These are phyloP conservation scores for Cladorrhinum samala DNA, from an alignment of 495 filamentous ascomycete species.

Conservation along the genomic window DNA sequence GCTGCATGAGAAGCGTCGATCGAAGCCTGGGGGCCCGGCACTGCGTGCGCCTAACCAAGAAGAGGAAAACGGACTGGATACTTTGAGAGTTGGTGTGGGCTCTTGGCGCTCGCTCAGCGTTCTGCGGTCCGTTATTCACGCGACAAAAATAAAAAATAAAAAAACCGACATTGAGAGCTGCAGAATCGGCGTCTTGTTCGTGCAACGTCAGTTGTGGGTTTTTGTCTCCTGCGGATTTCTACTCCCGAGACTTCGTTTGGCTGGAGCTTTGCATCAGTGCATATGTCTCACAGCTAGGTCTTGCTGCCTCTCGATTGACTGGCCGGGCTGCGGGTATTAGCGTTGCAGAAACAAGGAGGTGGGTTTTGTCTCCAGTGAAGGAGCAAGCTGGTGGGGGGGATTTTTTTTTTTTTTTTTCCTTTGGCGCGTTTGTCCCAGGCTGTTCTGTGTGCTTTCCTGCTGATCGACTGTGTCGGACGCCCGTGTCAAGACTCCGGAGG, in stretches of 20 bases:
- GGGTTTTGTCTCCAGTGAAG: neutral
- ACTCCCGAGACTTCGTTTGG: neutral
- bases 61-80: neutral
- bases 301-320: neutral
- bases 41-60: neutral
- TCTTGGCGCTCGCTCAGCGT: neutral
- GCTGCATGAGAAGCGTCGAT: constrained; percentile 1
- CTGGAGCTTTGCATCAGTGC: neutral
- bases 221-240: neutral
- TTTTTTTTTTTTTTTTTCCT: neutral
- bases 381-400: neutral
- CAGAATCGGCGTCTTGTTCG: neutral
- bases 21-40: neutral
- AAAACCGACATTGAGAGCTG: neutral
- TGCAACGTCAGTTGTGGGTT: neutral
- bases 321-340: neutral
- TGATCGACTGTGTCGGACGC: constrained; percentile 5
- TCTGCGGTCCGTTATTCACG: neutral
- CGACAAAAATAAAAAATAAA: neutral
- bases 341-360: neutral
- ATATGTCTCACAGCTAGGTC: neutral
- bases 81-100: neutral
- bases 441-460: neutral
- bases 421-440: neutral
- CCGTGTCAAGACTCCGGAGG: neutral